Base-by-base conservation (phyloP, 352 stramenopile species). In the Globisporangium acanthophoron region DNA sequence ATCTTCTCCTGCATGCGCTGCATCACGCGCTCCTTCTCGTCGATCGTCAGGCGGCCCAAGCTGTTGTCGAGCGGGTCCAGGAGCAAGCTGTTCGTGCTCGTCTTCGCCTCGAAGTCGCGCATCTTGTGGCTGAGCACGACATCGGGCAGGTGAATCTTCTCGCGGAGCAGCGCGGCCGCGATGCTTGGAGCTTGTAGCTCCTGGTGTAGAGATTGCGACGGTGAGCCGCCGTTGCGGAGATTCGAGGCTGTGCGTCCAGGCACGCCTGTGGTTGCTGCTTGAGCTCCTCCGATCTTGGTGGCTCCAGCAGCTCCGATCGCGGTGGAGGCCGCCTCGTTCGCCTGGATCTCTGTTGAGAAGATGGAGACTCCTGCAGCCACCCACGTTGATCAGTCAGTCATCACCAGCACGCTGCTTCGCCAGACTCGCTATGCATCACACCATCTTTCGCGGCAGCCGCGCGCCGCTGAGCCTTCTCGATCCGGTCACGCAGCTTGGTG, bases 111-210 rank as follows among this genome's bases (percentile, higher is more conserved):
- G 59, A 90, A 90, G 45, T 88, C 78, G 56, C 81, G 67, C 78
- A 90, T 87, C 53, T 92, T 92, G 65, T 92, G 80, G 56, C 72
- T 70, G 44, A 92, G 49, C 45, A 92, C 73, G 18, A 90, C 76
- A 15, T 90, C 78, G 0, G 81, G 81, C 37, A 90, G 51, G 55
- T 90, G 77, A 40, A 64, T 67, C 59, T 85, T 87, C n/a, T 69
- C 63, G 8, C 13, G 41, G 5, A 54, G 31, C 29, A 63, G 40
- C 33, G 44, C 40, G 15, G 40, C 40, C 40, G 40, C 16, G 18
- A 46, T 1, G 16, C 18, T 46, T 11, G 40, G 13, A 5, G 40
- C 15, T 11, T 46, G 40, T 5, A 41, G 31, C 16, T 33, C 27
- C 5, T 24, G 49, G 21, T 37, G 29, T n/a, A 1, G 31, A 20